These are phyloP conservation scores for Amphirosellinia nigrospora DNA, from an alignment of 495 filamentous ascomycete species.

Conservation along the genomic window DNA sequence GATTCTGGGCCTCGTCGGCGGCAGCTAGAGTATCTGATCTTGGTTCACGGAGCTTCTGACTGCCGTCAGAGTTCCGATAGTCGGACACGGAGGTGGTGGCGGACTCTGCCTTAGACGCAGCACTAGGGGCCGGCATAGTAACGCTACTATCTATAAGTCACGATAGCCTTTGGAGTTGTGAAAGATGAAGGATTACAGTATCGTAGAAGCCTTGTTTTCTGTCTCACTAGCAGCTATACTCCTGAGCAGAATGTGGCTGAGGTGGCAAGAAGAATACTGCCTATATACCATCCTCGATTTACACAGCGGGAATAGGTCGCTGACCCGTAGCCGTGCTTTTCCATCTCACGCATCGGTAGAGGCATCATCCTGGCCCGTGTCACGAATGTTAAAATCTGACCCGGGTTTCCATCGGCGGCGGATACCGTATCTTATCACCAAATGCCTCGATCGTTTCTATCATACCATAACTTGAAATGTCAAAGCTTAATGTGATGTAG, in stretches of 20 bases:
- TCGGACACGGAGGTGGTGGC: conserved; percentile 17
- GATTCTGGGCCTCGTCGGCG: conserved; percentile 22
- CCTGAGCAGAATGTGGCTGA: not conserved
- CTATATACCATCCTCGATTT: conserved; percentile 1
- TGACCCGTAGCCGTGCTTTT: not conserved
- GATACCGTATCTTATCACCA: conserved; percentile 4
- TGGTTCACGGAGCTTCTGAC: not conserved
- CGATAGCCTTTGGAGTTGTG: not conserved
- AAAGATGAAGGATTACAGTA: not conserved
- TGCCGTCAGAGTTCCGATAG: not conserved
- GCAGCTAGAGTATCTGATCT: not conserved
- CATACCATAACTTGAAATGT: not conserved
- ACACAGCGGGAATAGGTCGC: not conserved
- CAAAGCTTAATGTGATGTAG: not conserved
- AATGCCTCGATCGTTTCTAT: not conserved
- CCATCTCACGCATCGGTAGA: not conserved
- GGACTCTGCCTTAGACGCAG: not conserved
- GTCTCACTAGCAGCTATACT: not conserved
- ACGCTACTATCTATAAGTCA: not conserved
- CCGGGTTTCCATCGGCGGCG: not conserved
- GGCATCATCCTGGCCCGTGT: not conserved
- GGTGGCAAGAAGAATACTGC: conserved; percentile 4
- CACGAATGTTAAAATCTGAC: not conserved
- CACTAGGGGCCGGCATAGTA: conserved; percentile 1
- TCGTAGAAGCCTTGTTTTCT: not conserved